These are phyloP conservation scores for Wallacemonas sp. DNA, from an alignment of 208 protist species.

Conservation along the genomic window DNA sequence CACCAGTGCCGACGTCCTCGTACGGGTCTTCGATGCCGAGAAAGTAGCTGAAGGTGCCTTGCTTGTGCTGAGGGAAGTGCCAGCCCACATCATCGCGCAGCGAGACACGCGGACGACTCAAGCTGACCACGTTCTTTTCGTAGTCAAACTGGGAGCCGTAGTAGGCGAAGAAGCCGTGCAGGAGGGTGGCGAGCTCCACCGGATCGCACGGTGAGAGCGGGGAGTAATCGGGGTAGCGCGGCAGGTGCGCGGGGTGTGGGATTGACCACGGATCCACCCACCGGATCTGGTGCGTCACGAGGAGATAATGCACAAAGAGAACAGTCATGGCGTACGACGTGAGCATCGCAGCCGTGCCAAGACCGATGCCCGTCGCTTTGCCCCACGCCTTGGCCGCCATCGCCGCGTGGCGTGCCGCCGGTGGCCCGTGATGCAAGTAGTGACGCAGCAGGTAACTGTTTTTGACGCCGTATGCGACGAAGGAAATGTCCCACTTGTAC, in stretches of 20 bases:
- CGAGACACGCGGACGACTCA: constrained; percentile 67
- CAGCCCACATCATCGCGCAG: constrained; percentile 67
- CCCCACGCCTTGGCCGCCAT: constrained; percentile 91
- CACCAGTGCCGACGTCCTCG: constrained; percentile 81
- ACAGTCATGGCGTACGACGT: constrained; percentile 90
- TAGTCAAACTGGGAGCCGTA: constrained; percentile 86
- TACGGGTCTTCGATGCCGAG: constrained; percentile 90
- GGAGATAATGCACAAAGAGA: constrained; percentile 85
- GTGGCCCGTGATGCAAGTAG: constrained; percentile 74
- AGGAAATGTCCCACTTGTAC: constrained; percentile 92
- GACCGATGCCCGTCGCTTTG: constrained; percentile 84
- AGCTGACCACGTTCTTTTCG: constrained; percentile 76
- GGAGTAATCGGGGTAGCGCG: constrained; percentile 85
- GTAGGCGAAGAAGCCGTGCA: constrained; percentile 90
- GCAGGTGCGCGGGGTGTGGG: constrained; percentile 83
- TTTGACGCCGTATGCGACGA: constrained; percentile 90
- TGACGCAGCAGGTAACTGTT: constrained; percentile 89
- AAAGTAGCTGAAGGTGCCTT: constrained; percentile 83
- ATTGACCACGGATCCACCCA: constrained; percentile 90
- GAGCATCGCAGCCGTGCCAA: constrained; percentile 81
- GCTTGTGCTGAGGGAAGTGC: constrained; percentile 78
- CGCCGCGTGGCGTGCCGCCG: constrained; percentile 65
- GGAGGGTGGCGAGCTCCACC: constrained; percentile 55
- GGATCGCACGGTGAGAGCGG: constrained; percentile 74
- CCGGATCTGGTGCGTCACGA: constrained; percentile 69